Conservation (phyloP, 345 rosid genomes). For the Ceriops tagal region DNA sequence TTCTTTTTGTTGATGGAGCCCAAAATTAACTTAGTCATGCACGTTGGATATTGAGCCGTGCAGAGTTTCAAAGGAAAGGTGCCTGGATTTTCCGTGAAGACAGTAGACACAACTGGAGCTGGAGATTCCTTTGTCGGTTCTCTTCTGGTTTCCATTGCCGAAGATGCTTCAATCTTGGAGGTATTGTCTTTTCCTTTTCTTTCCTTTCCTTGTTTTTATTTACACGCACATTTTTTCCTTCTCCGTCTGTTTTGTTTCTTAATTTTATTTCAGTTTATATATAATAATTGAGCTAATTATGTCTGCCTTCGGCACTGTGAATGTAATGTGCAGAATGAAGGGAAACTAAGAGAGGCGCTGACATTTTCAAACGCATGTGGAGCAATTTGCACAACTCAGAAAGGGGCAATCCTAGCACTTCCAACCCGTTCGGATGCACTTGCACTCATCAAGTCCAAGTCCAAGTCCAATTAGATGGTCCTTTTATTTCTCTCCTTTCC, state of each 20-base stretch:
- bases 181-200: constrained; percentile 6
- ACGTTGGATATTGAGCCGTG: not conserved
- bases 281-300: too few species aligned
- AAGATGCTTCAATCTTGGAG: constrained; percentile 29
- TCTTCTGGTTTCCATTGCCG: constrained; percentile 35
- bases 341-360: constrained; percentile 45
- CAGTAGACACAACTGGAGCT: constrained; percentile 68
- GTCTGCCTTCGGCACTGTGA: not conserved
- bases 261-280: too few species aligned
- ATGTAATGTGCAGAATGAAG: constrained; percentile 38
- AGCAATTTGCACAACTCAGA: constrained; percentile 60
- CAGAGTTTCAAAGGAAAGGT: constrained; percentile 52
- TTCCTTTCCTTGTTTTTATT: not conserved
- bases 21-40: not conserved
- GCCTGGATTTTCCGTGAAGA: constrained; percentile 44
- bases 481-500: not conserved
- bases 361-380: constrained; percentile 61
- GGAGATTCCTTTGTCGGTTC: constrained; percentile 70
- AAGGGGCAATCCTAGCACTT: constrained; percentile 65
- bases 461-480: constrained; percentile 24
- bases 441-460: constrained; percentile 36
- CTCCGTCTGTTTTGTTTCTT: not conserved
- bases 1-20: not conserved
- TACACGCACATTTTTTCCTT: too few species aligned
- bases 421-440: constrained; percentile 44